Conservation (phyloP, 331 rosid genomes). For the Pyrus hybrid region DNA sequence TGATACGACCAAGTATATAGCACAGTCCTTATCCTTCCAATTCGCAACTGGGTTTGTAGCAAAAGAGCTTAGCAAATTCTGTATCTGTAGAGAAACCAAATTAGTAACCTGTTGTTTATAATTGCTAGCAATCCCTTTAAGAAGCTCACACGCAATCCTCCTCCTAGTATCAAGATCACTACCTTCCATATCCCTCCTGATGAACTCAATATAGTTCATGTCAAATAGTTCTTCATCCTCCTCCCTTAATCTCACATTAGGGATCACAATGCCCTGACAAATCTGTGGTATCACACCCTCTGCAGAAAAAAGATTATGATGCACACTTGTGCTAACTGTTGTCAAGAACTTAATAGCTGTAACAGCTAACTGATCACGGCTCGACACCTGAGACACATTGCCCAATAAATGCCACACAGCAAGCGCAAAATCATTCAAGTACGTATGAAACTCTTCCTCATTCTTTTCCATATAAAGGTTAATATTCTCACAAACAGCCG, state of each 20-base stretch:
- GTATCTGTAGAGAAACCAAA: constrained; percentile 73
- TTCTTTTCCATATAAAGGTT: constrained; percentile 91
- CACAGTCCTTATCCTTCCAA: constrained; percentile 99
- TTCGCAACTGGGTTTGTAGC: constrained; percentile 52
- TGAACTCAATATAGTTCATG: constrained; percentile 81
- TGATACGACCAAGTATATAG: constrained; percentile 86
- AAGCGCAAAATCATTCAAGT: constrained; percentile 62
- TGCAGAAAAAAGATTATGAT: constrained; percentile 67
- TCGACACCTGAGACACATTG: constrained; percentile 59
- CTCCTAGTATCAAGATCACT: constrained; percentile 97
- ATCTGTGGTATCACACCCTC: constrained; percentile 83
- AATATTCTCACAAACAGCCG: constrained; percentile 91
- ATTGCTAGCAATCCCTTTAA: constrained; percentile 85
- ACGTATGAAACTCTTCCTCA: constrained; percentile 87
- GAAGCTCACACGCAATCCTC: constrained; percentile 97
- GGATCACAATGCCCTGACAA: constrained; percentile 89
- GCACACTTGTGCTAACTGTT: constrained; percentile 90
- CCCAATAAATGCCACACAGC: constrained; percentile 84
- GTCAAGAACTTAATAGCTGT: constrained; percentile 92
- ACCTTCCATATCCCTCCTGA: constrained; percentile 97
- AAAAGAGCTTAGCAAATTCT: constrained; percentile 55
- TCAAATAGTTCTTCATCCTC: constrained; percentile 89
- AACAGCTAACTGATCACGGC: constrained; percentile 81
- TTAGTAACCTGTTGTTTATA: constrained; percentile 68
- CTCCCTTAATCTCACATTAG: constrained; percentile 90